Percentiles rank a stretch among this genome's conserved stretches.
phyloP scores from a whole-genome alignment of 495 filamentous ascomycete genomes.

The Penicillium turbatum region DNA sequence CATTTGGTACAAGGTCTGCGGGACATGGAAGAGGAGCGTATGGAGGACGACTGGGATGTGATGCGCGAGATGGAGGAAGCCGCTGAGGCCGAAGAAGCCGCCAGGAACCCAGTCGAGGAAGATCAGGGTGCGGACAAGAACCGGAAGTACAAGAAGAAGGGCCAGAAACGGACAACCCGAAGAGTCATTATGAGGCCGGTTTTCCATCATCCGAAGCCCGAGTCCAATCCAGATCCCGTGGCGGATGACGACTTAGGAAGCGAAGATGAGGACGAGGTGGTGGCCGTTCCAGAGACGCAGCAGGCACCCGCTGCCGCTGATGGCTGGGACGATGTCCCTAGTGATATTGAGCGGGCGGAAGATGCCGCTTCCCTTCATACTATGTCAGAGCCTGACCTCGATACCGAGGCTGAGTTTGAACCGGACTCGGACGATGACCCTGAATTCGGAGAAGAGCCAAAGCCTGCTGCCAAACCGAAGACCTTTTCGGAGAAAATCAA shows the following conservation, averaged over 20 bases:
- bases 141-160: slow-evolving; percentile 82
- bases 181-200: slow-evolving; percentile 68
- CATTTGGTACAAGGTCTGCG: slow-evolving; percentile 72
- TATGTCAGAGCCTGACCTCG: slow-evolving; percentile 33
- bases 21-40: slow-evolving; percentile 70
- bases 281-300: slow-evolving; percentile 35
- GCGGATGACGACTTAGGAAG: slow-evolving; percentile 24
- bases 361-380: slow-evolving; percentile 30
- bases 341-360: slow-evolving; percentile 21
- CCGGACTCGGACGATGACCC: slow-evolving; percentile 26
- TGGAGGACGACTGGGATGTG: slow-evolving; percentile 78
- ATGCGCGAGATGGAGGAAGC: slow-evolving; percentile 73
- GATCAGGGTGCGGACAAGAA: slow-evolving; percentile 55
- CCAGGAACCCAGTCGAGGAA: slow-evolving; percentile 54
- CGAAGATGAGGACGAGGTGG: slow-evolving; percentile 35
- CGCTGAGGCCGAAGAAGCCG: slow-evolving; percentile 25
- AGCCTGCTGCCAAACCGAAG: slow-evolving; percentile 25
- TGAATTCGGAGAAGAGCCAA: slow-evolving; percentile 28
- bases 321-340: slow-evolving; percentile 4
- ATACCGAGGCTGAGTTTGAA: slow-evolving; percentile 24
- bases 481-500: slow-evolving; percentile 45
- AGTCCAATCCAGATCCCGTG: slow-evolving; percentile 21
- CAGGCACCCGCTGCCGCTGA: slow-evolving; percentile 8
- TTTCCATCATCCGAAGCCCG: slow-evolving; percentile 32
- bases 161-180: slow-evolving; percentile 82